A percentile compares a stretch with the other conserved stretches of the same genome.
Evolutionary conservation across 805 yeast species (phyloP).

Genomic region (Sugiyamaella smithiae): DNA sequence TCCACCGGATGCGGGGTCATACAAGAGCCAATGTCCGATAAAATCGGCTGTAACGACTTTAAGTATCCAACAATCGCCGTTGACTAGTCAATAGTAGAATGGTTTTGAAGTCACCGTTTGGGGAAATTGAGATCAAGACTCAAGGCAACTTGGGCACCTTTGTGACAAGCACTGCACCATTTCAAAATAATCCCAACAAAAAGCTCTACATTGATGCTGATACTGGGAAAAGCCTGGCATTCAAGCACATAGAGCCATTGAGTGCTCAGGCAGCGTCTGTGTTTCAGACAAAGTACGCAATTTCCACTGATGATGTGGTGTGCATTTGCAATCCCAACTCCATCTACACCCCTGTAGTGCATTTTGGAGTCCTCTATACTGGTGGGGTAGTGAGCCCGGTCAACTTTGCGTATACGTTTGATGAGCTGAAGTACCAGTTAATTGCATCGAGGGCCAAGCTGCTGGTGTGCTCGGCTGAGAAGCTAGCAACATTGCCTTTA

Average conservation of each 20-base stretch:
- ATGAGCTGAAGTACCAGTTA: slow-evolving; percentile 34
- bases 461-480: slow-evolving; percentile 19
- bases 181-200: slow-evolving; percentile 11
- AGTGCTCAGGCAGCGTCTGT: slow-evolving; percentile 24
- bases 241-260: slow-evolving; percentile 15
- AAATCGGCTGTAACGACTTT: no score
- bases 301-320: slow-evolving; percentile 33
- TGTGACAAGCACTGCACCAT: not conserved
- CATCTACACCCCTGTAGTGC: slow-evolving; percentile 31
- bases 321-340: slow-evolving; percentile 31
- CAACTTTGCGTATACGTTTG: slow-evolving; percentile 32
- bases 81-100: no score
- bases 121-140: not conserved
- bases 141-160: not conserved
- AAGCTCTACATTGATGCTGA: slow-evolving; percentile 24
- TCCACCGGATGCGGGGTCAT: slow-evolving; percentile 4
- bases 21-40: no score
- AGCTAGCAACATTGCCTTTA: slow-evolving; percentile 7
- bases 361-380: slow-evolving; percentile 28
- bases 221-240: slow-evolving; percentile 21
- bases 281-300: slow-evolving; percentile 21
- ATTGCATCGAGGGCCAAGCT: slow-evolving; percentile 23
- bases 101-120: not conserved
- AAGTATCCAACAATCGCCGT: no score
- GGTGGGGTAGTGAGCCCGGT: slow-evolving; percentile 37